Evolutionary conservation across 1,139 yeast genomes (phyloP).

Genomic region (Protomyces lactucae-debilis): DNA sequence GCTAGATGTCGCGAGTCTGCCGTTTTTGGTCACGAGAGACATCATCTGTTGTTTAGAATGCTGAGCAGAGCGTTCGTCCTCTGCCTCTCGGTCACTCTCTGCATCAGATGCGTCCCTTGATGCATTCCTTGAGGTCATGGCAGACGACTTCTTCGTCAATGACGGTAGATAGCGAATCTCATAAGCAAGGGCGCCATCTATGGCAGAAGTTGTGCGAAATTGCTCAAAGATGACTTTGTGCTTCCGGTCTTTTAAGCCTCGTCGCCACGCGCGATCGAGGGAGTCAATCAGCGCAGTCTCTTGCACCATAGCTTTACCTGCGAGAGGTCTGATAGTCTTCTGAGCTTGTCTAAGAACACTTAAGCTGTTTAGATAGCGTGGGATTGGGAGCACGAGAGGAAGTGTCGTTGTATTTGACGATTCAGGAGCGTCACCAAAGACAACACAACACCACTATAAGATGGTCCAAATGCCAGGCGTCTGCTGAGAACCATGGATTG

Average conservation of each 20-base stretch:
- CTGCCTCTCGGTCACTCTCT: conserved; percentile 2
- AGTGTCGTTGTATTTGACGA: too few relatives aligned
- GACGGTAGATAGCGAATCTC: conserved; percentile 19
- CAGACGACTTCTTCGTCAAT: conserved; percentile 11
- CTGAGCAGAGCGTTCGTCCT: neutral
- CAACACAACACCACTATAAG: too few relatives aligned
- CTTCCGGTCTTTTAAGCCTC: neutral
- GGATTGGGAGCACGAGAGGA: too few relatives aligned
- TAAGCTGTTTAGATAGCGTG: too few relatives aligned
- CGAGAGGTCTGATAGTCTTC: too few relatives aligned
- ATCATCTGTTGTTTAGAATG: neutral
- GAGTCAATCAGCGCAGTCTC: neutral
- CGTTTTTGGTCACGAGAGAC: neutral
- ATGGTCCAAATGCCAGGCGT: neutral
- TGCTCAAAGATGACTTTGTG: neutral
- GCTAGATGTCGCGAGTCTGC: neutral
- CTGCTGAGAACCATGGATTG: neutral
- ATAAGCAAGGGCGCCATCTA: neutral
- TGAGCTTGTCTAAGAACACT: too few relatives aligned
- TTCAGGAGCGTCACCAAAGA: too few relatives aligned
- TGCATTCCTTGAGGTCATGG: conserved; percentile 2
- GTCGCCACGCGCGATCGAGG: neutral
- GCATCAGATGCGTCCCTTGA: conserved; percentile 3
- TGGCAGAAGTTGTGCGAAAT: neutral
- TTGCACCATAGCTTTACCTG: neutral